These are phyloP conservation scores for Naganishia onofrii DNA, from an alignment of 768 basidiomycete species.

Conservation along the genomic window DNA sequence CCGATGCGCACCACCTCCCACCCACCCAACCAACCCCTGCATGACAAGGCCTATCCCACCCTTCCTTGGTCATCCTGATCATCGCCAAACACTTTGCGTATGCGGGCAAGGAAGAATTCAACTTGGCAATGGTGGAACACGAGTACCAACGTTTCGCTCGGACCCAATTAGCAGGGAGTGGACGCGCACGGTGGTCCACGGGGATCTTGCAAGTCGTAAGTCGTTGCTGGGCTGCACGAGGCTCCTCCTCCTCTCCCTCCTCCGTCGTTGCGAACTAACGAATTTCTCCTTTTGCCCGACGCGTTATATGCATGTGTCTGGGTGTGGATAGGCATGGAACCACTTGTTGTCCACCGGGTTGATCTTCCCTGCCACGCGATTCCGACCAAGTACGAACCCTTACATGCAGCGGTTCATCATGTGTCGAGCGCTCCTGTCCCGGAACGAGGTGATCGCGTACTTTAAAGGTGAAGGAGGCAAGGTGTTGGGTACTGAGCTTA, in stretches of 20 bases:
- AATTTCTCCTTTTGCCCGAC: no score
- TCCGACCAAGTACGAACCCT: conserved; percentile 53
- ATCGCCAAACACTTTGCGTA: conserved; percentile 74
- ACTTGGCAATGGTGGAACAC: conserved; percentile 86
- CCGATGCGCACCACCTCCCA: conserved; percentile 1
- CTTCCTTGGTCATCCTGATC: conserved; percentile 75
- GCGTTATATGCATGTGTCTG: neutral
- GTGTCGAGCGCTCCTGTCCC: conserved; percentile 66
- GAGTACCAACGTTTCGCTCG: conserved; percentile 63
- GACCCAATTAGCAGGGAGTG: conserved; percentile 49
- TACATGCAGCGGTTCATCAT: conserved; percentile 69
- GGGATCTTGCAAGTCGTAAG: conserved; percentile 59
- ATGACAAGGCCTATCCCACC: conserved; percentile 67
- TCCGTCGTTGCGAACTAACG: neutral
- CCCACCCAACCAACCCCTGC: no score
- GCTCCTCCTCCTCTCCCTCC: neutral
- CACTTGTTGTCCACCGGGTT: conserved; percentile 61
- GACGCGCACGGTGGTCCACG: conserved; percentile 45
- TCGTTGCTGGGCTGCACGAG: no score
- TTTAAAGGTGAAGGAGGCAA: conserved; percentile 49
- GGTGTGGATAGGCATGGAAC: conserved; percentile 67
- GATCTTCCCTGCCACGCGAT: conserved; percentile 59
- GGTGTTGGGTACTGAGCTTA: conserved; percentile 45
- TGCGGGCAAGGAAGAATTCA: conserved; percentile 74
- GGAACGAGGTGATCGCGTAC: conserved; percentile 59